Evolutionary conservation across 306 rosid genomes (phyloP), one percentile per base, ranked within the genome.

Genomic region (Potentilla sterilis): DNA sequence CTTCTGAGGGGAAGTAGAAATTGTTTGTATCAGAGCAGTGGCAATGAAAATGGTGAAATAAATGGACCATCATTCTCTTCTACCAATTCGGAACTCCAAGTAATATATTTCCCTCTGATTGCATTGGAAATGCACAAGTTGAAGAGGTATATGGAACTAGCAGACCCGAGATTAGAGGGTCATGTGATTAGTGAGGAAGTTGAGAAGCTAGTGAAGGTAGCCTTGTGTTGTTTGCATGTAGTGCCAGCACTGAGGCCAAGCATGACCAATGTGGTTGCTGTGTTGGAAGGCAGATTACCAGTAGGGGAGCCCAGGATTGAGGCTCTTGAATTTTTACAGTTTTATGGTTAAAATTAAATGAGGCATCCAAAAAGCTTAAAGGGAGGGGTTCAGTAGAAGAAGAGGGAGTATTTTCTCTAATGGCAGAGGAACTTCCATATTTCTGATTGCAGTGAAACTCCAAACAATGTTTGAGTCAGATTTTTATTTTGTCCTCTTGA

Each of bases 81-180:
- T 13, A 51, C 52, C 1, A 35, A 18, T 12, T 3, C 2, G 2
- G 47, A 15, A 35, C 10, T 16, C 12, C 9, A 71, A 54, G 16
- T 14, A 34, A 4, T 34, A 11, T 78, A 78, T 1, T 38, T 78
- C 41, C 81, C 81, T 15, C 4, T 47, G 67, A 40, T 63, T 40
- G 81, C 77, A 52, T 54, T 78, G 9, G 66, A 78, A 49, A 78
- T 78, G 81, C 77, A 78, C 18, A 75, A 47, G 65, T 72, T 62
- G 42, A 63, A 46, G 38, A 70, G 65, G 43, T 63, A 71, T 19
- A 24, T 61, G 63, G 72, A 78, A 70, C 71, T 78, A 14, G 72
- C 61, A 15, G 81, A 78, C 19, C 72, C 71, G 16, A 70, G 81
- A 48, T 28, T 78, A 18, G 81, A 78, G 62, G 81, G 81, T 8